Conservation (phyloP, 441 rosid genomes). For the Adansonia madagascariensis region DNA sequence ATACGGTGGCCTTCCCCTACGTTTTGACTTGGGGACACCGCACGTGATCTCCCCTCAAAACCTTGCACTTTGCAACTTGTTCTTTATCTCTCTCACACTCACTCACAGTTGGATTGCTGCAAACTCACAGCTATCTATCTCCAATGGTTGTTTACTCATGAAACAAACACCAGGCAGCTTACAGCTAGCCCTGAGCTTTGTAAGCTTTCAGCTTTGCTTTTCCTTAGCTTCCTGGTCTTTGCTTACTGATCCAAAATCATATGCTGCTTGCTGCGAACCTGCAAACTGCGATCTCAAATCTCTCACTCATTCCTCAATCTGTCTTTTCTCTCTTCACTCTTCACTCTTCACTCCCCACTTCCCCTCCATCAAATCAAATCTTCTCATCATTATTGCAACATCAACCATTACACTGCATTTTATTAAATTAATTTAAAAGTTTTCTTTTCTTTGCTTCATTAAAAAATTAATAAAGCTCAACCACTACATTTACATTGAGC, state of each 20-base stretch:
- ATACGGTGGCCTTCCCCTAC: slow-evolving; percentile 31
- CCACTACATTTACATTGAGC: neutral
- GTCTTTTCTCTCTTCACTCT: neutral
- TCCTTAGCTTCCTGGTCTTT: neutral
- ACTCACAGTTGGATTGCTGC: neutral
- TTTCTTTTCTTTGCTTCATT: too few species aligned
- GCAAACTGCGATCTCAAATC: neutral
- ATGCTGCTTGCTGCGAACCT: neutral
- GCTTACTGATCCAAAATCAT: neutral
- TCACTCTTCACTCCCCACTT: neutral
- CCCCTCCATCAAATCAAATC: neutral
- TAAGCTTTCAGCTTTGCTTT: neutral
- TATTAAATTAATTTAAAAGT: too few species aligned
- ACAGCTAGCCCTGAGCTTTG: neutral
- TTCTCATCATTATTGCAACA: neutral
- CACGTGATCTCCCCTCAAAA: slow-evolving; percentile 26
- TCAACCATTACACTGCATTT: neutral
- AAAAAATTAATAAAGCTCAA: neutral
- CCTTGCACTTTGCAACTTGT: neutral
- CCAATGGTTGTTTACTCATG: neutral
- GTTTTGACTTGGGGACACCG: slow-evolving; percentile 31
- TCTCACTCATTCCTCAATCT: neutral
- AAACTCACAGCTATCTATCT: neutral
- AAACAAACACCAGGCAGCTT: neutral
- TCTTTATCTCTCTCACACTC: neutral